phyloP scores from a whole-genome alignment of 345 rosid species.

The Arabis alpina region DNA sequence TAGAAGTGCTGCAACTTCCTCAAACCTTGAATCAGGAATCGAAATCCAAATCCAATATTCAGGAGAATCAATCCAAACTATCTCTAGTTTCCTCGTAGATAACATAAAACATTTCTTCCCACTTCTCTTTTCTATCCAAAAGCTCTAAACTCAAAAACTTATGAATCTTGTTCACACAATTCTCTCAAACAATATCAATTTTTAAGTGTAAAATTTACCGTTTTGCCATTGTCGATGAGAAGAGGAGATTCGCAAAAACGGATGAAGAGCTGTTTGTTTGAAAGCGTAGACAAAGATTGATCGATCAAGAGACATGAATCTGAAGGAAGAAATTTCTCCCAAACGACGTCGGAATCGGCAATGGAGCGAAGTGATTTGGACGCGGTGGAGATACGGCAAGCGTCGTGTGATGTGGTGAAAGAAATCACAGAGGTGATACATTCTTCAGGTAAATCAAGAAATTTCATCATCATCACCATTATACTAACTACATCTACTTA shows the following conservation, averaged over 20 bases:
- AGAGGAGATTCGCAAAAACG: constrained; percentile 40
- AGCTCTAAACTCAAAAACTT: constrained; percentile 36
- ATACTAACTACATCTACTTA: not conserved
- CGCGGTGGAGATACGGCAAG: constrained; percentile 38
- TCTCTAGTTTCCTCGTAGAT: constrained; percentile 50
- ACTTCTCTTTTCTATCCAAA: constrained; percentile 44
- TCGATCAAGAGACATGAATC: constrained; percentile 26
- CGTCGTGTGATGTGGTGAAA: constrained; percentile 46
- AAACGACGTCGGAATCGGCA: constrained; percentile 44
- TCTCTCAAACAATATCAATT: not conserved
- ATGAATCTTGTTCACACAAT: no score
- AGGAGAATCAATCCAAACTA: constrained; percentile 52
- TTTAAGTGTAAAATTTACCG: constrained; percentile 35
- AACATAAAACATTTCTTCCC: constrained; percentile 59
- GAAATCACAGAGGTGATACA: constrained; percentile 44
- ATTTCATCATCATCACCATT: constrained; percentile 17
- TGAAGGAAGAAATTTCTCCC: constrained; percentile 45
- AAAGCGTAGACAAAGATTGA: constrained; percentile 19
- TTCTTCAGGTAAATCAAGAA: constrained; percentile 44
- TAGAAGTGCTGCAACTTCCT: constrained; percentile 54
- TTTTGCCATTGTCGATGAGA: constrained; percentile 45
- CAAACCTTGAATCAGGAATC: constrained; percentile 42
- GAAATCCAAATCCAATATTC: constrained; percentile 52
- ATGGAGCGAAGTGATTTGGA: constrained; percentile 26
- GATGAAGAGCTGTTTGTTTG: constrained; percentile 46